phyloP scores from a whole-genome alignment of 257 asterid genomes.

The Lithospermum erythrorhizon region DNA sequence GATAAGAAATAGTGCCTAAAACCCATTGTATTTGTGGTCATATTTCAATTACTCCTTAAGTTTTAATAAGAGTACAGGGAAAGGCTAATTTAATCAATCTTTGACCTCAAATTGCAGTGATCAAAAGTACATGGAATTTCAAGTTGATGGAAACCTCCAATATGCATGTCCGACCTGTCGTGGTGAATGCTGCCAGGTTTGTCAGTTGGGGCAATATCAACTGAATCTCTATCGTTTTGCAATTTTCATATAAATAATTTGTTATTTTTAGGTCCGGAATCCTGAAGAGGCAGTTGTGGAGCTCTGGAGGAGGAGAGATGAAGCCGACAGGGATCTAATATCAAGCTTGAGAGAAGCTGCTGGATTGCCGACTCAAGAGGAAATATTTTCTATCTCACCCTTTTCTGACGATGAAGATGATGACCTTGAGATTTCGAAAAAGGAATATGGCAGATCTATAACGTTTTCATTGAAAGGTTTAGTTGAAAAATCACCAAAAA shows the following conservation, averaged over 20 bases:
- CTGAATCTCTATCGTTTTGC: not conserved
- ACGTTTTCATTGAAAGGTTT: conserved; percentile 77
- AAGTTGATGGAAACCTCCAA: conserved; percentile 86
- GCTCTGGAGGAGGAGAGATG: conserved; percentile 94
- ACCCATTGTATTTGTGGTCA: too few relatives aligned
- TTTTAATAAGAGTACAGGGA: too few relatives aligned
- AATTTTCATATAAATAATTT: not conserved
- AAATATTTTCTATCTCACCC: conserved; percentile 63
- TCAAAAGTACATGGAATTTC: conserved; percentile 75
- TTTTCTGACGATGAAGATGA: conserved; percentile 92
- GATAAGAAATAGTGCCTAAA: not conserved
- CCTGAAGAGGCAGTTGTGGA: conserved; percentile 89
- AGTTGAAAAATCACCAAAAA: conserved; percentile 62
- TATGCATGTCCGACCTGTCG: conserved; percentile 86
- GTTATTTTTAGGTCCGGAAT: conserved; percentile 38
- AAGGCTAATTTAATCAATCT: not conserved
- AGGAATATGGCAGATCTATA: conserved; percentile 55
- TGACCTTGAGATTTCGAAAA: conserved; percentile 37
- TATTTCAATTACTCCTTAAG: too few relatives aligned
- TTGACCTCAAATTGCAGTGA: conserved; percentile 40
- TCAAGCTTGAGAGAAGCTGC: conserved; percentile 80
- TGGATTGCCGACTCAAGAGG: conserved; percentile 97
- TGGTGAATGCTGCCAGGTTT: conserved; percentile 83
- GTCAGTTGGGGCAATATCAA: not conserved
- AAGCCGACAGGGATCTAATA: conserved; percentile 73